phyloP scores from a whole-genome alignment of 768 basidiomycete genomes.

The Pisolithus microcarpus region DNA sequence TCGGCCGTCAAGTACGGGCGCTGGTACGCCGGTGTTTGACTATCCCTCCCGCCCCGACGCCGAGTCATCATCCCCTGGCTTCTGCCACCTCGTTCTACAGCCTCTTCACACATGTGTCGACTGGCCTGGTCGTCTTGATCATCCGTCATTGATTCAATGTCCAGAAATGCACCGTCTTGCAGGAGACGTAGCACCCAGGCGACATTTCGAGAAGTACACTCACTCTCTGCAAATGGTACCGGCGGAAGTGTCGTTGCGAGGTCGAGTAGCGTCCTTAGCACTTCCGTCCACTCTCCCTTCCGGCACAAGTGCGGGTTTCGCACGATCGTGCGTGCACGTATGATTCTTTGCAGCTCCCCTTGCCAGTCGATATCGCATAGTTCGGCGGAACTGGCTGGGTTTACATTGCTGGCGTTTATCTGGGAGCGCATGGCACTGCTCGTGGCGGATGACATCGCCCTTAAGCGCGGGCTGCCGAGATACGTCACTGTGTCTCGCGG shows the following conservation, averaged over 20 bases:
- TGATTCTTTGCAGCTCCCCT: constrained; percentile 43
- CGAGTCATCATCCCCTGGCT: not conserved
- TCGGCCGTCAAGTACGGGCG: constrained; percentile 13
- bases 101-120: not conserved
- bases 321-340: constrained; percentile 48
- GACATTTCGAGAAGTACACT: constrained; percentile 42
- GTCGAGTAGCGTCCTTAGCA: constrained; percentile 46
- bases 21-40: not conserved
- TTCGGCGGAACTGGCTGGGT: not conserved
- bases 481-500: constrained; percentile 43
- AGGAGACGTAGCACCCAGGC: constrained; percentile 44
- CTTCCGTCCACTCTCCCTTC: constrained; percentile 35
- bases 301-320: constrained; percentile 27
- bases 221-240: constrained; percentile 17
- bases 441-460: too few species aligned
- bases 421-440: not conserved
- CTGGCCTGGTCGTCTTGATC: not conserved
- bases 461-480: constrained; percentile 17
- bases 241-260: constrained; percentile 40
- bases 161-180: constrained; percentile 39
- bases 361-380: constrained; percentile 43
- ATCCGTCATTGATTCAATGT: constrained; percentile 16
- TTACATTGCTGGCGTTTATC: not conserved
- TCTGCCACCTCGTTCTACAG: not conserved
- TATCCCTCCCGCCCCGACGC: not conserved